Evolutionary conservation across 2,329 filamentous ascomycete species (phyloP), one percentile per base, ranked within the genome.

Genomic region (Malbranchea zuffiana): DNA sequence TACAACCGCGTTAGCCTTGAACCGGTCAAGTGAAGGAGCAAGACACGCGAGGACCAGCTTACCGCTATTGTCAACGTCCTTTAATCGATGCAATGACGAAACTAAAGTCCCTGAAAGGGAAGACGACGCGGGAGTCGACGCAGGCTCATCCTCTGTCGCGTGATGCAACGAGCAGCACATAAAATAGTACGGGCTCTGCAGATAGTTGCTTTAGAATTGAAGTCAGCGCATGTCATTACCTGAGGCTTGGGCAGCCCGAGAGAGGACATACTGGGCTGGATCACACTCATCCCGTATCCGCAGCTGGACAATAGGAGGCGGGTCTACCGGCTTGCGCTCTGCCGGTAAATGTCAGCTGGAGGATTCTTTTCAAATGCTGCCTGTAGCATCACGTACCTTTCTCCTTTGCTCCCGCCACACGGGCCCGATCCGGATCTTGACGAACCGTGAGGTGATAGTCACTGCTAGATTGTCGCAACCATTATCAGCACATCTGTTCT

Each of bases 321-420:
- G 85, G 55, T 94, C 85, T 51, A 94, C 75, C 5, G 85, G 83
- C 59, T 92, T 92, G 47, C 85, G 78, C 52, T 83, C 81, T 82
- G 54, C 39, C n/a, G n/a, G n/a, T 35, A 36, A 33, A 34, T 18
- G n/a, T 3, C 6, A 24, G 17, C 27, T 7, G 23, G 23, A 39
- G 13, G 20, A 15, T 39, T 17, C 23, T 37, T 4, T 33, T 31
- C 12, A 58, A 36, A 18, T n/a, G 13, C 31, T 17, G 4, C n/a
- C 5, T 4, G 7, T 32, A 15, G 8, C n/a, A 33, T 19, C 15
- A 32, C 35, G 16, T 60, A 81, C 79, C 73, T 67, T 85, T 85
- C 53, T 85, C 81, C 57, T 85, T 85, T 47, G 76, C 76, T 46
- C 78, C 69, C 28, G 78, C 73, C 37, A 83, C 75, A 44, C 80